Base-by-base conservation (phyloP, 2,329 filamentous ascomycete species). In the Phialophora macrospora region DNA sequence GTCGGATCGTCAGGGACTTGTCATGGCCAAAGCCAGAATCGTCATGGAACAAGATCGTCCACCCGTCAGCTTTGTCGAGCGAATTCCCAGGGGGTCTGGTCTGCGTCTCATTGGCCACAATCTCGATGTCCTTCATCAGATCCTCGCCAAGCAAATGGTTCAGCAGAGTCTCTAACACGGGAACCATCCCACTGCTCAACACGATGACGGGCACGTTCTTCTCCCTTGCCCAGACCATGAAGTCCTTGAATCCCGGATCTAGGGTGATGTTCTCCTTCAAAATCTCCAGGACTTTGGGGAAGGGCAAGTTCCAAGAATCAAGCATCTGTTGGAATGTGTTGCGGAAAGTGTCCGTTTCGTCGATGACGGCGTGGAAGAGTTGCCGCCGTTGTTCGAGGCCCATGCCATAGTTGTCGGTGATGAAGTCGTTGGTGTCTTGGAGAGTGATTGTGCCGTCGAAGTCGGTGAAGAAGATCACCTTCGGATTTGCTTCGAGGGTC, bases 391-490 rank as follows among this genome's bases (percentile, higher is more conserved):
- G 85, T 68, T 85, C 87, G 30, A 79, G 75, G 58, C 95, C 95
- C 76, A 89, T 97, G 68, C 95, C 95, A 67, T 97, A 85, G 79
- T 91, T 95, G 82, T 98, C 95, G 64, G 93, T 97, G 81, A 90
- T 82, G 74, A 80, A 88, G 76, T 90, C 87, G 82, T 90, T 89
- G 80, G 84, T 84, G 78, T 90, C 87, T 74, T 87, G 82, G 64
- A 88, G 84, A 56, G 94, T 97, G 77, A 97, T 94, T 61, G 93
- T 98, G 74, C 95, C 95, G 80, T 99, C 95, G 77, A 98, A 98
- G 81, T 99, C 95, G 72, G 93, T 97, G 83, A 98, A 98, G 86
- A 99, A 97, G 83, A 99, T 93, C 82, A 92, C 91, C 80, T 92
- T 90, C 59, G 93, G 93, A 77, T 90, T 88, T 64, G 76, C 79